phyloP scores from a whole-genome alignment of 2,329 filamentous ascomycete genomes.

The Chalaropsis thielavioides region DNA sequence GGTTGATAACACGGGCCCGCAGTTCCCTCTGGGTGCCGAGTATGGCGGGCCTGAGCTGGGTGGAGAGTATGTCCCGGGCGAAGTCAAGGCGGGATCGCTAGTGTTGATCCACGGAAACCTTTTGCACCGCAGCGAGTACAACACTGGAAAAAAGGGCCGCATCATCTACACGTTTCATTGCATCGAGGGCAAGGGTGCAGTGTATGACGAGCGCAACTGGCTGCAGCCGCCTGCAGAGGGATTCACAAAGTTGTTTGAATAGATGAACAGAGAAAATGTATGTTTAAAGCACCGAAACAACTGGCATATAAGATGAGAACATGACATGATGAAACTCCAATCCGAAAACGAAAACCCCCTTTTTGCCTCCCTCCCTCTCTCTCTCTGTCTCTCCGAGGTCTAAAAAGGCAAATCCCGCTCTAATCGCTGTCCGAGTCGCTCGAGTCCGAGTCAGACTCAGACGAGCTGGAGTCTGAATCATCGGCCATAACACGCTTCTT shows the following conservation, averaged over 20 bases:
- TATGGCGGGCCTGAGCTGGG: conserved; percentile 29
- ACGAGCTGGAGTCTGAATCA: conserved; percentile 24
- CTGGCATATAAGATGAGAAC: conserved; percentile 3
- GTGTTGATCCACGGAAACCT: conserved; percentile 93
- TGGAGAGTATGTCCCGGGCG: conserved; percentile 56
- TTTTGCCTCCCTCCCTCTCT: neutral
- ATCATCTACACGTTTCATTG: conserved; percentile 98
- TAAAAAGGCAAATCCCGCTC: neutral
- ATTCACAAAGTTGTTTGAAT: conserved; percentile 51
- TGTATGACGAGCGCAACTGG: conserved; percentile 85
- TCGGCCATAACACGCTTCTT: conserved; percentile 19
- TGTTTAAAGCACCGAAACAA: conserved; percentile 2
- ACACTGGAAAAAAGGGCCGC: conserved; percentile 68
- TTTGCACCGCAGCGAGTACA: conserved; percentile 91
- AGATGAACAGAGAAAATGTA: neutral
- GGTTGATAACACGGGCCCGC: conserved; percentile 49
- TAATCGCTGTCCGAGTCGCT: conserved; percentile 21
- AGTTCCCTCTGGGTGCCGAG: conserved; percentile 43
- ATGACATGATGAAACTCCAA: neutral
- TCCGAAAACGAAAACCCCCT: neutral
- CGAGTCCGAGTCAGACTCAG: conserved; percentile 23
- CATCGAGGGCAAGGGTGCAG: conserved; percentile 62
- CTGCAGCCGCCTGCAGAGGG: conserved; percentile 69
- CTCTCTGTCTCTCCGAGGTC: neutral
- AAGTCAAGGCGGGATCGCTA: conserved; percentile 81